phyloP scores from a whole-genome alignment of 179 eudicot genomes.

The Spinacia oleracea region DNA sequence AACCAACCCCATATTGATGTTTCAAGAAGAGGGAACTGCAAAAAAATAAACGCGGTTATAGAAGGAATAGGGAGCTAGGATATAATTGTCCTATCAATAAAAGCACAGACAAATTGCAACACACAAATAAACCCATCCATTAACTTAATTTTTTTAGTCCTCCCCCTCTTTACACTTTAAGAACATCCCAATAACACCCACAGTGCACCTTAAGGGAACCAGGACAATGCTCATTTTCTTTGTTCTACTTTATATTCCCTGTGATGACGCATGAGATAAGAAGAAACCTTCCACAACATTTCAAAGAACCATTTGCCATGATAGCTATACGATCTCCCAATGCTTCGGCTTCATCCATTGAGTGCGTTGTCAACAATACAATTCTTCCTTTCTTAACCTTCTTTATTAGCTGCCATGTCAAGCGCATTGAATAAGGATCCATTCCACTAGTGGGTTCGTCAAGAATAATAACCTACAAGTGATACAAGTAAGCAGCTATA shows the following conservation, averaged over 20 bases:
- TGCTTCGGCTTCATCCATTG: conserved; percentile 99
- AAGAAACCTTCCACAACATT: conserved; percentile 94
- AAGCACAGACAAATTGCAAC: neutral
- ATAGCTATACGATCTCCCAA: conserved; percentile 99
- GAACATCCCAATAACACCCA: conserved; percentile 8
- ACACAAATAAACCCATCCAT: neutral
- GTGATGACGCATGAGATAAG: conserved; percentile 9
- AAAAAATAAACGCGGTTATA: conserved; percentile 26
- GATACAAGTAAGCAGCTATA: conserved; percentile 16
- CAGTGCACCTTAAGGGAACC: neutral
- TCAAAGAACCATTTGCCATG: conserved; percentile 96
- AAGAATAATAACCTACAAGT: conserved; percentile 75
- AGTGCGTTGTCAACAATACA: conserved; percentile 88
- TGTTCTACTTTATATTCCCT: neutral
- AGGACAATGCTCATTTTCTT: neutral
- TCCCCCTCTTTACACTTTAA: neutral
- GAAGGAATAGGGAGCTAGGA: conserved; percentile 1
- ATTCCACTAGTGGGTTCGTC: conserved; percentile 99
- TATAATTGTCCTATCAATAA: neutral
- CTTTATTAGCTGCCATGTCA: conserved; percentile 96
- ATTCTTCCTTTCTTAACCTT: conserved; percentile 92
- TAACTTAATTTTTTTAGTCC: neutral
- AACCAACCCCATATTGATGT: conserved; percentile 98
- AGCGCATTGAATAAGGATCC: conserved; percentile 99
- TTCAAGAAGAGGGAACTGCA: conserved; percentile 91